Base-by-base conservation (phyloP, 2,329 filamentous ascomycete species). In the Raffaelea albimanens region DNA sequence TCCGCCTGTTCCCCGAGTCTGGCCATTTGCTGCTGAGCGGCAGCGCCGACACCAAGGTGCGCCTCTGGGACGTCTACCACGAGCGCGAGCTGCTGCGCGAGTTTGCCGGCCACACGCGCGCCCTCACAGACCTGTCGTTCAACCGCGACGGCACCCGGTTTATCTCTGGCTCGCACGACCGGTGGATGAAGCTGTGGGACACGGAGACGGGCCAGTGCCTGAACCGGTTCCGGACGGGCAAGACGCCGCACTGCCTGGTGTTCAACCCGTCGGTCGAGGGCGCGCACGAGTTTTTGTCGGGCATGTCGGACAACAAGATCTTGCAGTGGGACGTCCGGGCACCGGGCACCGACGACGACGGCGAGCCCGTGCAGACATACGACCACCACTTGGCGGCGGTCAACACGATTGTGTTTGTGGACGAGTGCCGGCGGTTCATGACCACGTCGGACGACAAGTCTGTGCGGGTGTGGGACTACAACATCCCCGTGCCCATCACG, bases 271-370 rank as follows among this genome's bases (percentile, higher is more conserved):
- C 82, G 43, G 70, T 76, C 0, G 82, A 85, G 46, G 80, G 84
- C 55, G 79, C 83, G 9, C 85, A 93, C 62, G 91, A 97, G 64
- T 98, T 98, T 66, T 68, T 98, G 48, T 90, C 89, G 1, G 93
- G 93, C 59, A 94, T 97, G 87, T 93, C 87, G 34, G 91, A 98
- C 67, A 98, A 98, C 73, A 96, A 96, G 72, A 98, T 98, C 57
- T 77, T 98, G 39, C 93, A 98, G 62, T 98, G 94, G 66, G 93
- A 98, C 65, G 90, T 83, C 2, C 80, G 94, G 23, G 82, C 83
- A 7, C 7, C 7, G 7, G 25, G 25, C 25, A 29, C 25, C 7
- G 25, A 13, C 25, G 16, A 44, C 2, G 34, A 43, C 45, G 68
- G 73, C 55, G 82, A 94, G 58, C 76, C 93, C 50, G 86, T 95